Conservation (phyloP, 768 basidiomycete species). For the Boletus reticuloceps region DNA sequence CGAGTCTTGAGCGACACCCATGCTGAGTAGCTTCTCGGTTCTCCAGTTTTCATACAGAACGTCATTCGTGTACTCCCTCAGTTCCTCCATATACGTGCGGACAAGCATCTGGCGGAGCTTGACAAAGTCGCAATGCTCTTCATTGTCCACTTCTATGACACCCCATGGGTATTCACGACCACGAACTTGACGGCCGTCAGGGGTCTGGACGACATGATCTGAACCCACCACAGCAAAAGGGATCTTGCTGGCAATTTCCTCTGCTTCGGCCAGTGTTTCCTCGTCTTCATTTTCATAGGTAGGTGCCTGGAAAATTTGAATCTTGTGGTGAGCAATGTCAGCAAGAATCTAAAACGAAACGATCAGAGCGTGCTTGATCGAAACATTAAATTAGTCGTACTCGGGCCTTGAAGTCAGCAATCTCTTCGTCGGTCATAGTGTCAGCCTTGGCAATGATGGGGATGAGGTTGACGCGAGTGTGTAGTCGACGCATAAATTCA, state of each 20-base stretch:
- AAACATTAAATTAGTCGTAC: slow-evolving; percentile 40
- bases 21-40: slow-evolving; percentile 90
- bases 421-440: slow-evolving; percentile 96
- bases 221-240: slow-evolving; percentile 99
- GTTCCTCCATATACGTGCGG: slow-evolving; percentile 98
- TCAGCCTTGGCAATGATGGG: slow-evolving; percentile 99
- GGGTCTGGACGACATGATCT: slow-evolving; percentile 72
- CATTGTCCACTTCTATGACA: slow-evolving; percentile 98
- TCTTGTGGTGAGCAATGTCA: slow-evolving; percentile 93
- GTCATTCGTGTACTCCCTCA: slow-evolving; percentile 95
- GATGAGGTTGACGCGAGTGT: slow-evolving; percentile 97
- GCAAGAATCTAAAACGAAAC: slow-evolving; percentile 64
- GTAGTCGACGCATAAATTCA: slow-evolving; percentile 97
- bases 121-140: slow-evolving; percentile 99
- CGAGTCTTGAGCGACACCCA: slow-evolving; percentile 98
- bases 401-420: slow-evolving; percentile 88
- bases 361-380: neutral
- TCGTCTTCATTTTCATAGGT: slow-evolving; percentile 98
- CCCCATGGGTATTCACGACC: slow-evolving; percentile 99
- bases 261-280: slow-evolving; percentile 94
- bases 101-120: slow-evolving; percentile 99
- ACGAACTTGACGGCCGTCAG: slow-evolving; percentile 89
- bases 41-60: slow-evolving; percentile 98
- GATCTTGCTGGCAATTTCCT: slow-evolving; percentile 97
- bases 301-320: slow-evolving; percentile 97